Base-by-base conservation (phyloP, 768 basidiomycete species). In the Amanita thiersii region DNA sequence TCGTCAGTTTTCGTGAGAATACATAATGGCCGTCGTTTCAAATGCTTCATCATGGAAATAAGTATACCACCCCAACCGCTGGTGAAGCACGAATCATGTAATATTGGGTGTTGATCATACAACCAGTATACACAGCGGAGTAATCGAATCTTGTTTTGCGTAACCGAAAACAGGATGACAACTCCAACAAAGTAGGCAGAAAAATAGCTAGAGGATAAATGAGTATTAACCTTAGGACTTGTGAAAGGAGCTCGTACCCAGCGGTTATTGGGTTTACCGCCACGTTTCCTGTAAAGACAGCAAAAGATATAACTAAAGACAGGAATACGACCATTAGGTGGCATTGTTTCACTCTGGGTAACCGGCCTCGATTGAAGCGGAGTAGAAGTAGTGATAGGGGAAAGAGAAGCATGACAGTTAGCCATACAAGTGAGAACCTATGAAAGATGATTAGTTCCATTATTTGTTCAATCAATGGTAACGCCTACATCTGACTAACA, bases 381-480 rank as follows among this genome's bases (percentile, higher is more conserved):
- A 86, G 60, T 3, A 83, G 47, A 3, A 84, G 52, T 2, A 77
- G 60, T 2, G 79, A 73, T 11, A 79, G 30, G 0, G 82, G 79
- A 50, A 82, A 86, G 15, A 83, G 55, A 1, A 65, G 53, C 77
- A 84, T 81, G 23, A 80, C 72, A 2, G 70, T 62, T 15, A 84
- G 63, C 79, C 81, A 85, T 10, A 72, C 73, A 4, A 83, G 65
- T 3, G 79, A 75, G 61, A 83, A 83, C 71, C 75, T 77, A 38
- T 1, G 18, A 30, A 9, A 17, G 11, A 40, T 48, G 12, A 17
- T 46, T 14, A 45, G 43, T 20, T 23, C 15, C n/a, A 5, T n/a
- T 37, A 23, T 26, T 34, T 17, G 12, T 18, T 3, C 11, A 10
- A 14, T 3, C 24, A 11, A 5, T 5, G 3, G n/a, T 15, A 32